A percentile compares a stretch with the other conserved stretches of the same genome.
These are phyloP conservation scores for Dillenia suffruticosa DNA, from an alignment of 164 flowering plant genomes.

Conservation along the genomic window DNA sequence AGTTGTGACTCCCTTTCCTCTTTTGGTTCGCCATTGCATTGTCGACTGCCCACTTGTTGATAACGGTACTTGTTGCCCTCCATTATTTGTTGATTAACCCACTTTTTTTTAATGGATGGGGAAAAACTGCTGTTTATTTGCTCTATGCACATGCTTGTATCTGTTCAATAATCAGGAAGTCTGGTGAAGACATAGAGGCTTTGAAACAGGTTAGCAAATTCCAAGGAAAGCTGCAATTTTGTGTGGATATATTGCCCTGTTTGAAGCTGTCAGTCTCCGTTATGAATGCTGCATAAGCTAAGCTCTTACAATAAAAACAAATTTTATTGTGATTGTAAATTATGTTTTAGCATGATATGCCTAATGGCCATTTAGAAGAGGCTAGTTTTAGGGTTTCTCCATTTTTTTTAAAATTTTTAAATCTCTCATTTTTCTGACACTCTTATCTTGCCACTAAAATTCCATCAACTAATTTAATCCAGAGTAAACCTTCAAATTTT, in stretches of 20 bases:
- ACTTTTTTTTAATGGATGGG: slow-evolving; percentile 40
- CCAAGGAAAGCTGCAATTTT: neutral
- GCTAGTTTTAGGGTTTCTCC: too few relatives aligned
- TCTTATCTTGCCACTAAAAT: too few relatives aligned
- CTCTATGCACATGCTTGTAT: slow-evolving; percentile 98
- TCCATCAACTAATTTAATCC: too few relatives aligned
- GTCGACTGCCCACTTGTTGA: too few relatives aligned
- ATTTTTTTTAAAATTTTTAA: too few relatives aligned
- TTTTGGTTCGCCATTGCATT: neutral
- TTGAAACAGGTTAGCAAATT: slow-evolving; percentile 59
- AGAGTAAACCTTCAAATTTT: too few relatives aligned
- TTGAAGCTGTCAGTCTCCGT: neutral
- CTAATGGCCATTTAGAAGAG: too few relatives aligned
- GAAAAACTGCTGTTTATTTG: slow-evolving; percentile 96
- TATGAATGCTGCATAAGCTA: too few relatives aligned
- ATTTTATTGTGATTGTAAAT: too few relatives aligned
- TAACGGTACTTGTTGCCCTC: neutral
- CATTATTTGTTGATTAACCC: neutral
- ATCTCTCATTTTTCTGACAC: too few relatives aligned
- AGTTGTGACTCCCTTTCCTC: neutral
- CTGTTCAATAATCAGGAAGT: slow-evolving; percentile 90
- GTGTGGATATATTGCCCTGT: neutral
- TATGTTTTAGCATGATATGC: too few relatives aligned
- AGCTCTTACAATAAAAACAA: too few relatives aligned
- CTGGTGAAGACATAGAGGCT: slow-evolving; percentile 82